Base-by-base conservation (phyloP, 345 rosid species). In the Populus nigra region DNA sequence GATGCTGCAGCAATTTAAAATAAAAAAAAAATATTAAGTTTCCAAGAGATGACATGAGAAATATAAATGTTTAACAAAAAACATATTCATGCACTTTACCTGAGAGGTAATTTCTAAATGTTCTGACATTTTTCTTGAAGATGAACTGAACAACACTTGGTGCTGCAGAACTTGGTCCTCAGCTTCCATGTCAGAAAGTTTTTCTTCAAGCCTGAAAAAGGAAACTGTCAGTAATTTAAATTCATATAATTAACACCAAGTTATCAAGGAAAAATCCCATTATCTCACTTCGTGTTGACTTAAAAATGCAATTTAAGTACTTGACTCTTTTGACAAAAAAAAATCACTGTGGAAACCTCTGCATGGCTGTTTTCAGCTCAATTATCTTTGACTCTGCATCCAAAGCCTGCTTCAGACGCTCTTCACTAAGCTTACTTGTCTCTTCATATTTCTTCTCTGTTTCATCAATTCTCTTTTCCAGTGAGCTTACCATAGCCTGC, bases 391-490 rank as follows among this genome's bases (percentile, higher is more conserved):
- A 88, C 82, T 94, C 98, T 25, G 98, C 97, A 12, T 94, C 97
- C 86, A 89, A 71, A 53, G 97, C 95, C 88, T 92, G 99, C 85
- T 89, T 90, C 79, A 96, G 77, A 78, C 99, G 87, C 85, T 94
- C 98, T 84, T 92, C 97, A 78, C 99, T 92, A 38, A 91, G 78
- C 77, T 75, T 93, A 82, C 69, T 86, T 1, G 97, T 92, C 86
- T 90, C 95, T 75, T 88, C 93, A 80, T 85, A 90, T 82, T 88
- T 92, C 72, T 85, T 92, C 83, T 95, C 95, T 3, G 97, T 92
- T 83, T 89, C 99, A 82, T 89, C 98, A 76, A 96, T 90, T 85
- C 90, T 90, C 85, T 76, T 83, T 84, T 94, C 99, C 83, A 96
- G 76, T 25, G 97, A 92, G 82, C 84, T 89, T 39, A 94, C 97